Conservation (phyloP, 495 filamentous ascomycete species). For the Letharia columbiana region DNA sequence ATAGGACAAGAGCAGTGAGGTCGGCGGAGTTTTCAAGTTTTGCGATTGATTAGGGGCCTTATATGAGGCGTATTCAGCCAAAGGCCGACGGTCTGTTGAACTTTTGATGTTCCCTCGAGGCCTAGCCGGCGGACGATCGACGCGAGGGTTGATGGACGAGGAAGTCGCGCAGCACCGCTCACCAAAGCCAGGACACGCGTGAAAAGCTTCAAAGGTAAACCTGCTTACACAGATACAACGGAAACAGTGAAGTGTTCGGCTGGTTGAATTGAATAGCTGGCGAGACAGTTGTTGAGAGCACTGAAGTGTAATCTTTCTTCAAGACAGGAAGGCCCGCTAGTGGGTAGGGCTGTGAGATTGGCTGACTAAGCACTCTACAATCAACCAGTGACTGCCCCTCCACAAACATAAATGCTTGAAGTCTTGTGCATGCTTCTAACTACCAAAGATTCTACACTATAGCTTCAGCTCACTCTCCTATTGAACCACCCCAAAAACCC, state of each 20-base stretch:
- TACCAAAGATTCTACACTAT: neutral
- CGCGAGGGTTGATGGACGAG: slow-evolving; percentile 16
- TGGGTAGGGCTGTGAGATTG: slow-evolving; percentile 6
- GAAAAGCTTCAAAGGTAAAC: neutral
- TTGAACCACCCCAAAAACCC: neutral
- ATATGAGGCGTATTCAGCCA: neutral
- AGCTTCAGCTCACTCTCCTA: neutral
- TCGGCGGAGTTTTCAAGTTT: neutral
- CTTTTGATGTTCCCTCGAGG: slow-evolving; percentile 12
- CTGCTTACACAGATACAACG: neutral
- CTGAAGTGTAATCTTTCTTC: slow-evolving; percentile 5
- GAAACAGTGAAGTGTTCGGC: neutral
- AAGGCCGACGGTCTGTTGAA: neutral
- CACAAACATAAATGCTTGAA: neutral
- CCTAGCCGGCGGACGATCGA: slow-evolving; percentile 18
- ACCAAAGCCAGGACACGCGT: neutral
- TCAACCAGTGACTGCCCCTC: neutral
- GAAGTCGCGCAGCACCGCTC: slow-evolving; percentile 9
- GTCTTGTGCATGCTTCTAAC: neutral
- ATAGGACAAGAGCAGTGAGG: neutral
- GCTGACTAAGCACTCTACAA: slow-evolving; percentile 6
- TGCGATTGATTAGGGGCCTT: neutral
- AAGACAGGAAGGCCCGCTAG: slow-evolving; percentile 8
- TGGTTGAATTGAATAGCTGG: neutral
- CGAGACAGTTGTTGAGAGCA: neutral